Base-by-base conservation (phyloP, 257 asterid genomes). In the Gardenia jasminoides region DNA sequence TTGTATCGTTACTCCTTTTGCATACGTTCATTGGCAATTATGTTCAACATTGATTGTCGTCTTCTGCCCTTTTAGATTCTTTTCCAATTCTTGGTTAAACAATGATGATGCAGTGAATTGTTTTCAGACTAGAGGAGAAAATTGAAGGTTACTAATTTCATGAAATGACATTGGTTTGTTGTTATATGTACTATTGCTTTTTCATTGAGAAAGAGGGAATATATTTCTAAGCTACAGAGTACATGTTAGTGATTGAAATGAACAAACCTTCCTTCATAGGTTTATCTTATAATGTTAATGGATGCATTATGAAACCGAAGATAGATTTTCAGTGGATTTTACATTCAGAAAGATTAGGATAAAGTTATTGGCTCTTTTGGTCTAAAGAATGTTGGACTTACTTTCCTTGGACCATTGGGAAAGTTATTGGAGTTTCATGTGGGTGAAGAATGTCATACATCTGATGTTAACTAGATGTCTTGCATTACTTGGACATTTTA, bases 1-100 rank as follows among this genome's bases (percentile, higher is more conserved):
- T 33, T 79, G 91, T 77, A 41, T 74, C 64, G 10, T 66, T 12
- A n/a, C 81, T 79, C 43, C 36, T 56, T 31, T 74, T 36, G 41
- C 41, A 2, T 36, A 36, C 46, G 20, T 4, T 59, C 70, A 54
- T 41, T 33, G 41, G 56, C 44, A 1, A 8, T 56, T 31, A 36
- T 24, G 22, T 33, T 56, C n/a, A 73, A 54, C 31, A 20, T 31
- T 31, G 8, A 65, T 66, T 52, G 41, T 10, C 15, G 20, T 78
- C 41, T 78, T 68, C 8, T 46, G 17, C 7, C 26, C 62, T 47
- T 3, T 26, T 43, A 31, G 22, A 50, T 39, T 20, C 7, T 54
- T 73, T 10, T 73, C 33, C 39, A 15, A 3, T 36, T 22, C 24
- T 24, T 58, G 30, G 30, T n/a, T 62, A 59, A 59, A n/a, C 5